These are phyloP conservation scores for Naganishia onofrii DNA, from an alignment of 768 basidiomycete species.

Conservation along the genomic window DNA sequence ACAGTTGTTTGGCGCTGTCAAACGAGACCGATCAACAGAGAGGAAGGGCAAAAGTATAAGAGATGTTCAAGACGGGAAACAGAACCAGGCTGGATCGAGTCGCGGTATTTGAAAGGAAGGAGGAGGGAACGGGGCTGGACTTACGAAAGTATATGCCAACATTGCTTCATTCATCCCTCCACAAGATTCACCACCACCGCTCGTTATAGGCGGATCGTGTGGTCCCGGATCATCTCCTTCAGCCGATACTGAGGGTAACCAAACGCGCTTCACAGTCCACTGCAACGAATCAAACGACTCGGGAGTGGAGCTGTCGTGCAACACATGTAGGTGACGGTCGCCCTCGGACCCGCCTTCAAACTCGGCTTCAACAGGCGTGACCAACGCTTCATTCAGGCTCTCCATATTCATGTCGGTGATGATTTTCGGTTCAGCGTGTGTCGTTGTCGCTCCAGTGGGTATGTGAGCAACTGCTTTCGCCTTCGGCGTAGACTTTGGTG, in stretches of 20 bases:
- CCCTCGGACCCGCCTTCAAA: not conserved
- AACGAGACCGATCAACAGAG: not conserved
- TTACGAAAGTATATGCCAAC: slow-evolving; percentile 19
- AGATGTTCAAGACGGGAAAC: no score
- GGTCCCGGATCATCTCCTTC: no score
- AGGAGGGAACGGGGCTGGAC: not conserved
- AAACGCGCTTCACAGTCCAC: not conserved
- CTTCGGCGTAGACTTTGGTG: not conserved
- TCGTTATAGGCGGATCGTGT: no score
- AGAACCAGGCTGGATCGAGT: no score
- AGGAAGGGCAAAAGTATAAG: not conserved
- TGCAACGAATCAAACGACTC: not conserved
- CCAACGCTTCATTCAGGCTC: slow-evolving; percentile 4
- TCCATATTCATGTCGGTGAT: not conserved
- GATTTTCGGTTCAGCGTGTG: not conserved
- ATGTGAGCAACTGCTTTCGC: not conserved
- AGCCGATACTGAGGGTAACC: not conserved
- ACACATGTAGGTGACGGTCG: no score
- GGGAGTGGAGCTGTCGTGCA: no score
- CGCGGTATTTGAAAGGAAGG: no score
- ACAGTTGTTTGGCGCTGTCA: not conserved
- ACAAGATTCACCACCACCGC: no score
- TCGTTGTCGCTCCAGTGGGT: not conserved
- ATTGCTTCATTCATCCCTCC: no score
- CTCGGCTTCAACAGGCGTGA: not conserved